Base-by-base conservation (phyloP, 768 basidiomycete genomes). In the Clitopilus passeckerianus region DNA sequence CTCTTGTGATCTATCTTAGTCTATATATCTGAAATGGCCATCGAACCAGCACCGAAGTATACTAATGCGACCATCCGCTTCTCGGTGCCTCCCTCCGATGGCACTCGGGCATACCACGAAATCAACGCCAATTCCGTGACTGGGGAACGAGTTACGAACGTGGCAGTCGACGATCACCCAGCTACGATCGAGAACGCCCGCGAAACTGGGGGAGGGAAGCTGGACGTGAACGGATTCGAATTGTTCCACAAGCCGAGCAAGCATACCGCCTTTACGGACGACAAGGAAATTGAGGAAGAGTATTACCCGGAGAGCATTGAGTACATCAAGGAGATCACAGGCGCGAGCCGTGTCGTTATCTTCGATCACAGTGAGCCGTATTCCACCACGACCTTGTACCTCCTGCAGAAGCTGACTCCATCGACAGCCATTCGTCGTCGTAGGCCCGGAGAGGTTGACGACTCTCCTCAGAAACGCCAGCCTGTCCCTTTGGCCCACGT, bases 261-360 rank as follows among this genome's bases (percentile, higher is more conserved):
- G 57, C 77, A 80, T 60, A 77, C 70, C 4, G 62, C 76, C 1
- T 86, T 86, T 67, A 64, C 65, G 15, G 72, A 77, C 61, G 79
- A 83, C 41, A 76, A 72, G 7, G 78, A 77, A 35, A 76, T 87
- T 41, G 62, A 75, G 64, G 65, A 62, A 33, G 80, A 81, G 54
- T 88, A 87, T 66, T 86, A 86, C 64, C 75, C 78, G 1, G 86
- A 87, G 69, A 81, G 80, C 61, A 72, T 75, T 18, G 80, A 81
- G 64, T 67, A 85, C 27, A 71, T 86, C 46, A 86, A 86, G 72
- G 63, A 80, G 61, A 52, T 84, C 8, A 85, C 84, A 0, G 85
- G 86, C 9, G 86, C 85, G 0, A 80, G 73, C 59, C 74, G 74
- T 22, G 80, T 83, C 22, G 80, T 86, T n/a, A 56, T 85, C 34